Base-by-base conservation (phyloP, 2,329 filamentous ascomycete species). In the Metarhizium anisopliae region DNA sequence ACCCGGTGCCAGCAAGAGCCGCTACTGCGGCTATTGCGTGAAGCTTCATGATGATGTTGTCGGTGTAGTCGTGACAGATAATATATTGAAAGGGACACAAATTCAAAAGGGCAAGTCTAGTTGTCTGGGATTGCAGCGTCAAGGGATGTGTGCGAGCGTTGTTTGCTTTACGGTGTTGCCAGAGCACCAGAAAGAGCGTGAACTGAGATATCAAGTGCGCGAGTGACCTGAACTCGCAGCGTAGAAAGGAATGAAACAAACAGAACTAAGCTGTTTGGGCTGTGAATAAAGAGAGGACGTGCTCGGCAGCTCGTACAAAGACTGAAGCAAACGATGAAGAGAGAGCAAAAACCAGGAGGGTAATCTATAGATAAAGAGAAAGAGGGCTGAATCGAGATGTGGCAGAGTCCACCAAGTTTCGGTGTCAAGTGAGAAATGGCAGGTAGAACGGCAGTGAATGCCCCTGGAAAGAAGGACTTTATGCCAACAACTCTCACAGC, bases 1-100 rank as follows among this genome's bases (percentile, higher is more conserved):
- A 51, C 55, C 60, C 72, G 38, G 71, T 67, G 58, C 72, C 66
- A 51, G 70, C 67, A 40, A 74, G 59, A 59, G 74, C 74, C 59
- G 74, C 68, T 55, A 53, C 20, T 20, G 67, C 66, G 51, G 67
- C 57, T 43, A 61, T 59, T 49, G 64, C 58, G 53, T 62, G 58
- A 56, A 67, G 61, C 64, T 73, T 74, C 73, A 75, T 75, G 52
- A 36, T 59, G 61, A 42, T 42, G n/a, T 36, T 29, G 40, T 43
- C 6, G 8, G 53, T 56, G 54, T 35, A 35, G 32, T 35, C 1
- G 32, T 40, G 38, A 40, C 38, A 40, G 38, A 20, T 4, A 3
- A 25, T 25, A 4, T 25, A 25, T 25, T n/a, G 20, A 14, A 55
- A 50, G 56, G 45, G 43, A 25, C 45, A 49, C 20, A 16, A 16